These are phyloP conservation scores for Ophiocordyceps camponoti-floridani DNA, from an alignment of 2,329 filamentous ascomycete genomes.

Conservation along the genomic window DNA sequence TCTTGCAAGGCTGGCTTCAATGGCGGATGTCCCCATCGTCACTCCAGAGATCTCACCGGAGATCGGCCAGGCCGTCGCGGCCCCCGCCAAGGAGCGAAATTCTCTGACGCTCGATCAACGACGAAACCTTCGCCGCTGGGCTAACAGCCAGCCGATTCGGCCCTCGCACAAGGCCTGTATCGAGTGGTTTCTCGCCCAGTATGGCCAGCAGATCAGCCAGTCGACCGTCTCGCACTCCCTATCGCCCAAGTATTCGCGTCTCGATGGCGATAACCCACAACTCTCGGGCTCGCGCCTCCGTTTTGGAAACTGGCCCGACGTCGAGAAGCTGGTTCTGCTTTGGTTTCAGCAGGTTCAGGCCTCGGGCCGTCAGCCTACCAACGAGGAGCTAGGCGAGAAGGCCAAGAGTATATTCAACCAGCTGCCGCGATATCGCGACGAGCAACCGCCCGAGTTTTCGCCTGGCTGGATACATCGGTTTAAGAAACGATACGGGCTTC, in stretches of 20 bases:
- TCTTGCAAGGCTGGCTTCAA: constrained; percentile 2
- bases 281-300: constrained; percentile 43
- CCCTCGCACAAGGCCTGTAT: constrained; percentile 45
- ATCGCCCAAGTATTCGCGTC: constrained; percentile 41
- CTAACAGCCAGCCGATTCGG: constrained; percentile 34
- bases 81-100: constrained; percentile 30
- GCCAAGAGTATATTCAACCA: constrained; percentile 40
- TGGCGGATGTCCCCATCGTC: constrained; percentile 19
- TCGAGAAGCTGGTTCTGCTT: constrained; percentile 37
- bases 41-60: constrained; percentile 14
- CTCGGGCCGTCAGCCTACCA: constrained; percentile 38
- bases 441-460: constrained; percentile 41
- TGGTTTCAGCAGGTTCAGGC: constrained; percentile 35
- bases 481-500: constrained; percentile 43
- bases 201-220: constrained; percentile 42
- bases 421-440: constrained; percentile 41
- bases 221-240: constrained; percentile 45
- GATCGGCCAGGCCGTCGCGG: constrained; percentile 6
- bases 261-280: constrained; percentile 40
- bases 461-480: constrained; percentile 48
- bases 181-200: constrained; percentile 41
- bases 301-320: constrained; percentile 47
- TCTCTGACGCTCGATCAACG: constrained; percentile 45
- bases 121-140: constrained; percentile 41
- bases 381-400: constrained; percentile 45